A percentile compares a stretch with the other conserved stretches of the same genome.
phyloP scores from a whole-genome alignment of 805 yeast species.

The Lachancea fermentati region DNA sequence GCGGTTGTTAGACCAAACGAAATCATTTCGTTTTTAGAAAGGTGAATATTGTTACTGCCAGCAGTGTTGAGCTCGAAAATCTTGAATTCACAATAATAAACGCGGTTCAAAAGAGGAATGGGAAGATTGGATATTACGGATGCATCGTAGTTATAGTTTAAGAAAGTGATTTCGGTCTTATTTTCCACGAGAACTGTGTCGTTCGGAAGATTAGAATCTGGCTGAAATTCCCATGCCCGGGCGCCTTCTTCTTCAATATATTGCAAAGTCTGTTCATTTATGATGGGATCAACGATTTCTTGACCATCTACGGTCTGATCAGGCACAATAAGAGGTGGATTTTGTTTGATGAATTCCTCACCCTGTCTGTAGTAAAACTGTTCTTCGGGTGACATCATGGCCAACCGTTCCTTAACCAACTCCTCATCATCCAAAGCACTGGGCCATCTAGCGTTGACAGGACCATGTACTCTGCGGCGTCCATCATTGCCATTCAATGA shows the following conservation, averaged over 20 bases:
- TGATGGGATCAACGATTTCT: slow-evolving; percentile 29
- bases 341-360: slow-evolving; percentile 33
- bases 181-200: slow-evolving; percentile 58
- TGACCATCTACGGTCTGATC: slow-evolving; percentile 23
- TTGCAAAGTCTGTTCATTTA: slow-evolving; percentile 31
- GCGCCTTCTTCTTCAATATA: slow-evolving; percentile 85
- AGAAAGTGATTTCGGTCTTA: slow-evolving; percentile 54
- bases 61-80: slow-evolving; percentile 65
- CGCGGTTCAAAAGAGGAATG: slow-evolving; percentile 73
- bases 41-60: slow-evolving; percentile 28
- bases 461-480: not conserved
- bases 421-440: slow-evolving; percentile 63
- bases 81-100: slow-evolving; percentile 85
- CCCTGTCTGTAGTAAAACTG: slow-evolving; percentile 38
- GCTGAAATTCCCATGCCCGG: slow-evolving; percentile 80
- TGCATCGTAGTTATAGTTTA: slow-evolving; percentile 52
- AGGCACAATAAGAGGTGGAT: slow-evolving; percentile 41
- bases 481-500: slow-evolving; percentile 7
- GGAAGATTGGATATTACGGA: slow-evolving; percentile 80
- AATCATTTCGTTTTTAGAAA: slow-evolving; percentile 41
- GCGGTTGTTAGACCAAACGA: slow-evolving; percentile 77
- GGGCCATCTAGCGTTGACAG: slow-evolving; percentile 34
- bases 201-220: slow-evolving; percentile 46
- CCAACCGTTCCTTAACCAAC: slow-evolving; percentile 53
- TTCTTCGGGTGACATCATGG: slow-evolving; percentile 45